Percentiles rank a stretch among this genome's conserved stretches.
Conservation (phyloP, 345 rosid genomes). For the Melaleuca alternifolia region DNA sequence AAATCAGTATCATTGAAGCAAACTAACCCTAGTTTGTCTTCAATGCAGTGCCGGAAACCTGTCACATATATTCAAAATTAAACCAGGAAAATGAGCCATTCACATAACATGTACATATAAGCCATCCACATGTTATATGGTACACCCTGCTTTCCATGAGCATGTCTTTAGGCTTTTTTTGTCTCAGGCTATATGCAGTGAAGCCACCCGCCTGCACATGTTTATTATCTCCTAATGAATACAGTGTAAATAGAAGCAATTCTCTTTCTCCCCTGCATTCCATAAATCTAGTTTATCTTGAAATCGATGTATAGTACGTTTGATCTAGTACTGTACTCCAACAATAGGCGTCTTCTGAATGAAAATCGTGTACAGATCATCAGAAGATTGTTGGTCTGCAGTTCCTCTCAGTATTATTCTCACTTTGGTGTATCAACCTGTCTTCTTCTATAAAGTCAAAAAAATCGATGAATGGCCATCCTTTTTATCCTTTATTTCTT, state of each 20-base stretch:
- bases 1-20: neutral
- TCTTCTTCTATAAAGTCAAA: neutral
- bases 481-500: neutral
- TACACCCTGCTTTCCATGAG: neutral
- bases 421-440: neutral
- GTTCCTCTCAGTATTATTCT: neutral
- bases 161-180: neutral
- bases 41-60: neutral
- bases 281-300: neutral
- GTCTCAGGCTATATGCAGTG: neutral
- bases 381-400: neutral
- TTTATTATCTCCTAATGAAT: neutral
- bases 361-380: neutral
- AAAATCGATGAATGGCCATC: neutral
- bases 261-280: neutral
- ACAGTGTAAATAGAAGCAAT: neutral
- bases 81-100: neutral
- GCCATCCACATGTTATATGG: neutral
- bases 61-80: neutral
- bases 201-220: neutral
- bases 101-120: neutral
- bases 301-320: neutral
- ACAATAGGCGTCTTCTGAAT: neutral
- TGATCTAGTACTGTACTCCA: neutral
- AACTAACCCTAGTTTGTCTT: neutral